These are phyloP conservation scores for Verbascum thapsus DNA, from an alignment of 257 asterid species.

Conservation along the genomic window DNA sequence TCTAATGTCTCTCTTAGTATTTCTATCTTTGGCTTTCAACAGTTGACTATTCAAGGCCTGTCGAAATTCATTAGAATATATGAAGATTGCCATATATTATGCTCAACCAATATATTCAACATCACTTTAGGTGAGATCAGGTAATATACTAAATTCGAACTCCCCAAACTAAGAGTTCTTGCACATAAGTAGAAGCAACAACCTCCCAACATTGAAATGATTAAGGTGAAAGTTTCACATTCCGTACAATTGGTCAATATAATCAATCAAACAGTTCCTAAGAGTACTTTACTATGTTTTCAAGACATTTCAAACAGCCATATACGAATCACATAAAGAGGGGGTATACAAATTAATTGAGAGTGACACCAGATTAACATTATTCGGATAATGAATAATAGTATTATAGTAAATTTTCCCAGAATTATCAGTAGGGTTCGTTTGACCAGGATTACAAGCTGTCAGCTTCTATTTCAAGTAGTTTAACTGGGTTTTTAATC, in stretches of 20 bases:
- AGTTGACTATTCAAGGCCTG: conserved; percentile 86
- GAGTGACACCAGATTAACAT: too few species aligned
- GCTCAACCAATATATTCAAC: conserved; percentile 10
- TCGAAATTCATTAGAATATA: conserved; percentile 33
- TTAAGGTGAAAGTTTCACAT: not conserved
- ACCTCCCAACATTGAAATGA: not conserved
- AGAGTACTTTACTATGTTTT: not conserved
- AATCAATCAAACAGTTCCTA: not conserved
- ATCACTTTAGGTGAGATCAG: conserved; percentile 11
- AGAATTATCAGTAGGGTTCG: too few species aligned
- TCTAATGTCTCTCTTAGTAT: conserved; percentile 80
- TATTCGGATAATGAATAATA: too few species aligned
- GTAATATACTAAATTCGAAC: not conserved
- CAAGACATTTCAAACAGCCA: not conserved
- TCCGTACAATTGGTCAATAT: not conserved
- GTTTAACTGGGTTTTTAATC: too few species aligned
- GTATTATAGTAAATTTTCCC: too few species aligned
- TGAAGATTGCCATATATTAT: not conserved
- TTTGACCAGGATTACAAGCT: too few species aligned
- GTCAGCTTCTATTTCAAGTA: too few species aligned
- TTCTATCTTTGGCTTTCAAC: conserved; percentile 85
- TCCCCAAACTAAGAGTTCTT: conserved; percentile 8
- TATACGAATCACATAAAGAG: not conserved
- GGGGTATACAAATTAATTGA: too few species aligned
- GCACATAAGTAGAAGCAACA: not conserved